Percentiles rank a stretch among this genome's conserved stretches.
Evolutionary conservation across 208 protist species (phyloP).

Genomic region (Trypanosoma boissoni): DNA sequence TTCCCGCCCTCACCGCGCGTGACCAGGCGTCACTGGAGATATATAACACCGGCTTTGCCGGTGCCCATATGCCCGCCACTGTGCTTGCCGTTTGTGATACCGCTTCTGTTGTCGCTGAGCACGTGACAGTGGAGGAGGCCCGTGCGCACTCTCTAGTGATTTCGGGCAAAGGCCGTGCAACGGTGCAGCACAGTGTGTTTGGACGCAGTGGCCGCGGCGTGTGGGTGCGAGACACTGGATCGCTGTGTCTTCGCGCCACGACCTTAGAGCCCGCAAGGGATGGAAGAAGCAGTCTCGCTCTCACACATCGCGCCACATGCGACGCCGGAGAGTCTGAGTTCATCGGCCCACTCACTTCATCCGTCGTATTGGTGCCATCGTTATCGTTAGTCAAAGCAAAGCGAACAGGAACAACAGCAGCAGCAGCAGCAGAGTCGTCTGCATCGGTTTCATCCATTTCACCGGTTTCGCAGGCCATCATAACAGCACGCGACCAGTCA

Average conservation of each 20-base stretch:
- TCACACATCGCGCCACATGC: slow-evolving; percentile 18
- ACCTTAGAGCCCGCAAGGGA: slow-evolving; percentile 1
- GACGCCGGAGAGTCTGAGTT: slow-evolving; percentile 7
- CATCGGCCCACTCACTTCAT: too few species aligned
- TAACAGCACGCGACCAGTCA: too few species aligned
- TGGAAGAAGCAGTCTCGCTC: slow-evolving; percentile 7
- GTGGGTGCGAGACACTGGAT: slow-evolving; percentile 20
- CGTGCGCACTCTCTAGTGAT: slow-evolving; percentile 22
- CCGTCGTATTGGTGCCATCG: too few species aligned
- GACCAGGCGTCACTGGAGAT: slow-evolving; percentile 12
- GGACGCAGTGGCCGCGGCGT: slow-evolving; percentile 11
- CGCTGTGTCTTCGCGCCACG: slow-evolving; percentile 14
- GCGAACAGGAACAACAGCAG: too few species aligned
- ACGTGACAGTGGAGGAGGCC: slow-evolving; percentile 10
- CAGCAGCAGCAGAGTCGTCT: too few species aligned
- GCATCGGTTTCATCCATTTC: too few species aligned
- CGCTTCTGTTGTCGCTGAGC: slow-evolving; percentile 18
- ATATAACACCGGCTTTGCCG: slow-evolving; percentile 20
- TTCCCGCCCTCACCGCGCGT: slow-evolving; percentile 13
- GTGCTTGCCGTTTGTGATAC: slow-evolving; percentile 15
- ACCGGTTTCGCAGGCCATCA: too few species aligned
- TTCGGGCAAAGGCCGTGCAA: slow-evolving; percentile 10
- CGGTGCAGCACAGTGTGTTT: slow-evolving; percentile 12
- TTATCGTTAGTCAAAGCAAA: too few species aligned
- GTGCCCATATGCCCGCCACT: slow-evolving; percentile 13